Base-by-base conservation (phyloP, 2,329 filamentous ascomycete genomes). In the Trichoderma koningii region DNA sequence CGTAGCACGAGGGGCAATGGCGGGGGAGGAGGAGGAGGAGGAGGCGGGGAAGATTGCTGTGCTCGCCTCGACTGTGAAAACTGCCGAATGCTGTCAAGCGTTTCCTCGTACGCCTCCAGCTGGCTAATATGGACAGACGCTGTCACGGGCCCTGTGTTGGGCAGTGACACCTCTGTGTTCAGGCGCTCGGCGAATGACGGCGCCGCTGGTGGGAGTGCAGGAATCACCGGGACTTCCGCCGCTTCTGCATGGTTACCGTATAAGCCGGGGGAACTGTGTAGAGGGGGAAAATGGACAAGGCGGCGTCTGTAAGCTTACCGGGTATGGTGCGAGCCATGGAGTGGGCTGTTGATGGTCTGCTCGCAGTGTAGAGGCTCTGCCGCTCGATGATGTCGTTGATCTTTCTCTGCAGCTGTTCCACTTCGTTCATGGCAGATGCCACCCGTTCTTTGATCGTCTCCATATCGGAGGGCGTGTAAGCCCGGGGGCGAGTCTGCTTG, bases 381-480 rank as follows among this genome's bases (percentile, higher is more conserved):
- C 85, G 81, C 76, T 87, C 84, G 26, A 87, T 81, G 23, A 85
- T 78, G 57, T 84, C 81, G 60, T 89, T 83, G 61, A 89, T 87
- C 68, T 86, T 81, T 65, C 81, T 81, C 73, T 89, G 81, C 50
- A 87, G 74, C 64, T 77, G 78, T 63, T 89, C 87, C 67, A 85
- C 78, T 71, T 89, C 86, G 62, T 84, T 75, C 77, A 87, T 82
- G 55, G 83, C 84, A 66, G 77, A 80, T 34, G 84, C 85, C 51
- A 87, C 83, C 48, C 83, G 79, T 68, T 84, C 81, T 56, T 84
- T 82, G 62, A 87, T 82, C 15, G 73, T 73, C 30, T 86, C 82
- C 67, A 84, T 78, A 65, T 79, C 79, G 5, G 82, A 77, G 3
- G 82, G 77, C 10, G 79, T 80, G 64, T 79, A 72, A 7, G 81